Base-by-base conservation (phyloP, 139 green algal genomes). In the Nannochloris sp. region DNA sequence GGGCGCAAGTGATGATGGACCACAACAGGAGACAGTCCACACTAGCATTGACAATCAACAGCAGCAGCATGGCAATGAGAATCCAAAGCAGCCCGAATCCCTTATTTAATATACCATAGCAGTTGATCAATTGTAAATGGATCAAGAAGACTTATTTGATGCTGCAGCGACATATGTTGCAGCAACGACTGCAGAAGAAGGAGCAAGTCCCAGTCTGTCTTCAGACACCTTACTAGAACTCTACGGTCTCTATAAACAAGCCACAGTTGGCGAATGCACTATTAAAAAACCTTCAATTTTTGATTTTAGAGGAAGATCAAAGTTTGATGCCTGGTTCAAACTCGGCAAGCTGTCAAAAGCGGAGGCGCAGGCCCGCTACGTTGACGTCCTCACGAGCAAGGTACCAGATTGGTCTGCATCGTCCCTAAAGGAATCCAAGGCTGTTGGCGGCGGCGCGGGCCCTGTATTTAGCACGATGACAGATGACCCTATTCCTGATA, bases 181-280 rank as follows among this genome's bases (percentile, higher is more conserved):
- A 0, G 34, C 34, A 40, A 40, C 34, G 34, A 40, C 34, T 40
- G 34, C 34, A 40, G 8, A 40, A 40, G 34, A 40, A 40, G 34
- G 34, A 40, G 8, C 34, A 40, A 40, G 34, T 40, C 5, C 34
- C 34, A 40, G 34, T 2, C 34, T 40, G 34, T 40, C 34, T 40
- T 40, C 34, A 40, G 34, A 40, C 34, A 40, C 34, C 12, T 60
- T 81, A 19, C 51, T 83, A 34, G 19, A 54, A 12, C 65, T 83
- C 5, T 83, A 83, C 16, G 77, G 75, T 2, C 53, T 83, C 36
- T 83, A 75, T 58, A 83, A 83, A 67, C 69, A 81, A 63, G 77
- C 66, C 2, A 81, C 76, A 4, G 62, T 27, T 25, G 75, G 77
- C 8, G 37, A 53, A 7, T 84, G 76, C 67, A 55, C 15, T n/a